phyloP scores from a whole-genome alignment of 257 asterid species.

The Nicotiana noctiflora region DNA sequence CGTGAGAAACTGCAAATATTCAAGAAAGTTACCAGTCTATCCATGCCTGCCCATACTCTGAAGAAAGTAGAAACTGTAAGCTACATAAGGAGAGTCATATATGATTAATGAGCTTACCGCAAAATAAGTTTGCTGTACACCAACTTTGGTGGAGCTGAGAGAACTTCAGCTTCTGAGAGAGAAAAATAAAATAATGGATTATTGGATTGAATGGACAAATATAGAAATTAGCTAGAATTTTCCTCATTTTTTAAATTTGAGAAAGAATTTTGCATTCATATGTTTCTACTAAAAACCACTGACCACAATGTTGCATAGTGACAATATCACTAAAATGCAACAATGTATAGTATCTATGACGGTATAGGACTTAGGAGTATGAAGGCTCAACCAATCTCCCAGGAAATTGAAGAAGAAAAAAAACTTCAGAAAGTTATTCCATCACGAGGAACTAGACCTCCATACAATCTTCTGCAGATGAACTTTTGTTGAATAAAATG shows the following conservation, averaged over 20 bases:
- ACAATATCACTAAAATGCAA: neutral
- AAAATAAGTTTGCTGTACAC: conserved; percentile 90
- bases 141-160: conserved; percentile 91
- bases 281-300: neutral
- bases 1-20: conserved; percentile 65
- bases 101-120: conserved; percentile 40
- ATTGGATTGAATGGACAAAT: neutral
- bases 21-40: conserved; percentile 8
- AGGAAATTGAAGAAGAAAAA: neutral
- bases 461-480: neutral
- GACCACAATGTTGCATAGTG: neutral
- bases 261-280: neutral
- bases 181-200: neutral
- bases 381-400: neutral
- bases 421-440: neutral
- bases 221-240: neutral
- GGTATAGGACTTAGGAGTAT: neutral
- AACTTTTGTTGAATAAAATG: neutral
- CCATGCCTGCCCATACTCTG: neutral
- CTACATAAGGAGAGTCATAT: neutral
- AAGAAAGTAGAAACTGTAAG: conserved; percentile 10
- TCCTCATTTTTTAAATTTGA: neutral
- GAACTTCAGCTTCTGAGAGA: conserved; percentile 76
- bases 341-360: neutral
- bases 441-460: neutral